Evolutionary conservation across 352 stramenopile genomes (phyloP), one percentile per base, ranked within the genome.

Genomic region (Phytophthora parvispora): DNA sequence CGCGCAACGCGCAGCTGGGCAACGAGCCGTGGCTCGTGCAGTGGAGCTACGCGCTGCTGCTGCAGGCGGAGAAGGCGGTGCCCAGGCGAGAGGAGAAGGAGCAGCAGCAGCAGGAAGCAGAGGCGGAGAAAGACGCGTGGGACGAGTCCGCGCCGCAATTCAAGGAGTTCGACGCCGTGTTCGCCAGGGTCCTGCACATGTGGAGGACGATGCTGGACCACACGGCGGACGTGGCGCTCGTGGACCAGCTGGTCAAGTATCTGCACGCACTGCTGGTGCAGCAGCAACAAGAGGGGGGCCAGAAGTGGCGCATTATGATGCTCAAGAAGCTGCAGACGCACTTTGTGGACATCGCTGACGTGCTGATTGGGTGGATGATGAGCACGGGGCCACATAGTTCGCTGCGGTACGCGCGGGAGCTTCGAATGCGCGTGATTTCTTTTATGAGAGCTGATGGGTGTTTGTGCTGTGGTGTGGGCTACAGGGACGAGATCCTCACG

Each of bases 331-430:
- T 91, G n/a, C 81, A 91, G 71, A 42, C 66, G 20, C 83, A 91
- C 43, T 93, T 93, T 73, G 83, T 93, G 18, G 83, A 91, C 57
- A 78, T 92, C 15, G 86, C 86, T 6, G 83, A 93, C 27, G 78
- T 92, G 18, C 59, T 92, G 8, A 80, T 93, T 51, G 84, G 80
- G 31, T 93, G 86, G 86, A 84, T 80, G 13, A 90, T 87, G 78
- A 88, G 59, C 29, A 69, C 78, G 18, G 72, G 64, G n/a, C 68
- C 77, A 7, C 29, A 59, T 8, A 80, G 60, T 29, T 52, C 27
- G 6, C 68, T 89, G 16, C 64, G 83, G 84, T 92, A 67, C 16
- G 71, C 61, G 18, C 18, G 7, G 13, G 24, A 27, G 6, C 25
- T 45, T 15, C 42, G 27, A 34, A 22, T 61, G 48, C 25, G 43